These are phyloP conservation scores for Canavalia gladiata DNA, from an alignment of 306 rosid species.

Conservation along the genomic window DNA sequence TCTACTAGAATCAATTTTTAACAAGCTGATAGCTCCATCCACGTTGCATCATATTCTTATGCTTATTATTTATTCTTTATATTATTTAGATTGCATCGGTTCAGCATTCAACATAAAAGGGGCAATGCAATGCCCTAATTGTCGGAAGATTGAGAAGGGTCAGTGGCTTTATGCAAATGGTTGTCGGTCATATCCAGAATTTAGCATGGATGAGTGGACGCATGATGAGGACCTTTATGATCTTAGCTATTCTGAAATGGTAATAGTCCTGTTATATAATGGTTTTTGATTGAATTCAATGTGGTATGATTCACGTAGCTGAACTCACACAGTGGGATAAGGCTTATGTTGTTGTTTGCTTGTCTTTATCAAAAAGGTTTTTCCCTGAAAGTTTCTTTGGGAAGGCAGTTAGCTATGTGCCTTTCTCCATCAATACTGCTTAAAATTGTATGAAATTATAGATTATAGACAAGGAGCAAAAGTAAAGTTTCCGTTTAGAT, in stretches of 20 bases:
- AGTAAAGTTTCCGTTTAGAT: not conserved
- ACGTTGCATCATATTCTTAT: constrained; percentile 23
- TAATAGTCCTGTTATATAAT: constrained; percentile 49
- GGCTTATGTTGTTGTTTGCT: not conserved
- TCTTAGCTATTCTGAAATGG: constrained; percentile 95
- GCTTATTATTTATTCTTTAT: constrained; percentile 40
- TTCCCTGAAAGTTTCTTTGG: constrained; percentile 8
- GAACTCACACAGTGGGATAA: too few species aligned
- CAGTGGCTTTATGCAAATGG: constrained; percentile 99
- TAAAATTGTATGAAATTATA: constrained; percentile 22
- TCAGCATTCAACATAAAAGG: constrained; percentile 97
- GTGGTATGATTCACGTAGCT: too few species aligned
- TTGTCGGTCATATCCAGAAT: constrained; percentile 83
- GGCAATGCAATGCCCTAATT: constrained; percentile 99
- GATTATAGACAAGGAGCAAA: not conserved
- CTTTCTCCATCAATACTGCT: not conserved
- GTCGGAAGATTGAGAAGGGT: constrained; percentile 97
- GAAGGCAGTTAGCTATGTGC: not conserved
- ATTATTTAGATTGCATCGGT: constrained; percentile 88
- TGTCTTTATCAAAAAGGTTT: constrained; percentile 12
- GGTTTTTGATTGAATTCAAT: not conserved
- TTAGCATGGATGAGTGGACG: constrained; percentile 88
- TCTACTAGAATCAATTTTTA: constrained; percentile 29
- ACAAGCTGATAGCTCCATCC: constrained; percentile 18
- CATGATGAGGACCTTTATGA: constrained; percentile 98